Percentiles rank a stretch among this genome's conserved stretches.
phyloP scores from a whole-genome alignment of 257 asterid genomes.

The Scutellaria galericulata region DNA sequence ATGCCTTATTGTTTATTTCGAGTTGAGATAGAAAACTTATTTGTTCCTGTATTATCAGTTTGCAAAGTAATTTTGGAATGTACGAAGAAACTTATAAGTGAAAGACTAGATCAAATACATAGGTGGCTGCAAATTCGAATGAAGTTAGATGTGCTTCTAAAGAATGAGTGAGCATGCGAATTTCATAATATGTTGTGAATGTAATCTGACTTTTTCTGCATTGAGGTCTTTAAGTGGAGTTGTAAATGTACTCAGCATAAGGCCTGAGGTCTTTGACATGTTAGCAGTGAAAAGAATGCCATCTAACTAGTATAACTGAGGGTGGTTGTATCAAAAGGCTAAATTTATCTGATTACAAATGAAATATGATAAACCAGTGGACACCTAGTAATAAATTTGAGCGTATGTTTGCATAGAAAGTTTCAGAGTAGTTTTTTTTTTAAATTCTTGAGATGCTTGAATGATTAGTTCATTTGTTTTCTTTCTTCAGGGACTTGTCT shows the following conservation, averaged over 20 bases:
- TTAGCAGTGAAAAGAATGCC: slow-evolving; percentile 11
- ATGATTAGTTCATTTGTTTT: slow-evolving; percentile 13
- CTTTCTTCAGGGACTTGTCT: slow-evolving; percentile 86
- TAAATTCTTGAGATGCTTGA: slow-evolving; percentile 10
- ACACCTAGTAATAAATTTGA: slow-evolving; percentile 2
- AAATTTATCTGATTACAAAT: not conserved
- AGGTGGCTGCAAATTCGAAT: not conserved
- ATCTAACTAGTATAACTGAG: not conserved
- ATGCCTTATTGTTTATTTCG: not conserved
- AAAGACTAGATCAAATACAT: slow-evolving; percentile 11
- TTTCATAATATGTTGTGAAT: slow-evolving; percentile 23
- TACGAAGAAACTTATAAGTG: not conserved
- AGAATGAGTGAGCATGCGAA: slow-evolving; percentile 17
- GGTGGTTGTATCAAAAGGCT: not conserved
- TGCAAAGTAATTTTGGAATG: slow-evolving; percentile 8
- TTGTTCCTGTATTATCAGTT: not conserved
- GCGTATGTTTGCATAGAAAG: slow-evolving; percentile 12
- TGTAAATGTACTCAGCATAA: not conserved
- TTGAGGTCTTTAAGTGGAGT: slow-evolving; percentile 12
- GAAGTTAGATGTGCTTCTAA: not conserved
- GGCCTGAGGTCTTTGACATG: too few species aligned
- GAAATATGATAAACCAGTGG: slow-evolving; percentile 25
- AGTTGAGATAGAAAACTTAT: not conserved
- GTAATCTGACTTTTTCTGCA: not conserved
- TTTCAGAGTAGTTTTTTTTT: slow-evolving; percentile 1